Percentiles rank a stretch among this genome's conserved stretches.
These are phyloP conservation scores for Tubosaeta sp. DNA, from an alignment of 768 basidiomycete genomes.

Conservation along the genomic window DNA sequence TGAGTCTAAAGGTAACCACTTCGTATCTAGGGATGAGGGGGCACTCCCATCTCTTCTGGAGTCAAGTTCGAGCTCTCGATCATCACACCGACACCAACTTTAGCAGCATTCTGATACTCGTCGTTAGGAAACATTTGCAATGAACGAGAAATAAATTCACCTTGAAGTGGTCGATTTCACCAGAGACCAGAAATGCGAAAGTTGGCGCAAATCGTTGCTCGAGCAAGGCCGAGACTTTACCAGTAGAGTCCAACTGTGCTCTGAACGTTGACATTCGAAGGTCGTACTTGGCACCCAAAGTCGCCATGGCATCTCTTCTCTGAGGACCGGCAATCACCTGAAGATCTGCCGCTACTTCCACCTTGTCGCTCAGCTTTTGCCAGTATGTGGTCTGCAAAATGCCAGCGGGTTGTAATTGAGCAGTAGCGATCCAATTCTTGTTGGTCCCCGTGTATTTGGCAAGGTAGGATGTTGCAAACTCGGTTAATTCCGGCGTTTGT, in stretches of 20 bases:
- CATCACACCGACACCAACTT: constrained; percentile 97
- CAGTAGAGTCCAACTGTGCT: constrained; percentile 90
- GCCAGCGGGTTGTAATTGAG: constrained; percentile 78
- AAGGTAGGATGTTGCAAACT: constrained; percentile 71
- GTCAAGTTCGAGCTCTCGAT: constrained; percentile 83
- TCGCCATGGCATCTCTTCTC: constrained; percentile 88
- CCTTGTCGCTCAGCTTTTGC: constrained; percentile 92
- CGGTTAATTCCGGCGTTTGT: constrained; percentile 64
- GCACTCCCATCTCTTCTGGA: constrained; percentile 77
- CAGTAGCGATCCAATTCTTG: constrained; percentile 90
- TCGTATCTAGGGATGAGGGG: constrained; percentile 44
- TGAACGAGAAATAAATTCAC: constrained; percentile 36
- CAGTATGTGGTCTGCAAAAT: constrained; percentile 91
- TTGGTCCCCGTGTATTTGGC: constrained; percentile 71
- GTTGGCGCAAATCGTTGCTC: constrained; percentile 96
- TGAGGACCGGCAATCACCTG: constrained; percentile 73
- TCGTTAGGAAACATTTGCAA: background rate
- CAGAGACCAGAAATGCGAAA: constrained; percentile 90
- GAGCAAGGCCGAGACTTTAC: constrained; percentile 90
- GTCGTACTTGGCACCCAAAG: constrained; percentile 95
- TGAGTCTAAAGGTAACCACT: constrained; percentile 28
- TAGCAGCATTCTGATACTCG: constrained; percentile 71
- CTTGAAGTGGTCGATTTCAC: constrained; percentile 99
- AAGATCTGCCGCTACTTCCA: constrained; percentile 95
- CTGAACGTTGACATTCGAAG: constrained; percentile 91